Base-by-base conservation (phyloP, 345 rosid species). In the Combretum micranthum region DNA sequence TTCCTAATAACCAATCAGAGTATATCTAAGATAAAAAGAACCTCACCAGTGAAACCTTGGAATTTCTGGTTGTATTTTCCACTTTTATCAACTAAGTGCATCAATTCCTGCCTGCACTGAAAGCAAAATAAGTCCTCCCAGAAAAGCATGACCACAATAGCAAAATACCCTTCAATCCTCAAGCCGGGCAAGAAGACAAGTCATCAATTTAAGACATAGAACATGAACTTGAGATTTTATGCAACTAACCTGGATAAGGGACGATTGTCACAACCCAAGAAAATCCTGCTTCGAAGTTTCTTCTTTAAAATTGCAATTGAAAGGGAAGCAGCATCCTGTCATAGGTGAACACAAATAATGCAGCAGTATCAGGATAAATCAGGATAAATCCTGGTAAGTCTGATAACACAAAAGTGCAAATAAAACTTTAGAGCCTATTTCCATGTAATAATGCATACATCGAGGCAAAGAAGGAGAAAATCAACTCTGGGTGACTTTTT, bases 261-360 rank as follows among this genome's bases (percentile, higher is more conserved):
- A 73, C 85, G 88, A 68, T 93, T 87, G 70, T 93, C 99, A 64
- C 99, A 89, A 44, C 99, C 99, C 79, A 89, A 76, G 77, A 89
- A 85, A 66, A 87, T 82, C 43, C 65, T 78, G 59, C 85, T 83
- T 47, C 73, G 70, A 19, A 77, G 48, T 55, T 83, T 85, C 77
- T 85, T 89, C 77, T 87, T 85, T 81, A 93, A 68, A 71, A 93
- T 82, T 42, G 88, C 75, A 69, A 89, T 62, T 1, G 84, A 77
- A 13, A 89, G 80, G n/a, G 96, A 85, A 45, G 99, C 97, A 53
- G 99, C 97, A 75, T 89, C 99, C 97, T 93, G 71, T 57, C 23
- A 56, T 20, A 53, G 10, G 39, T 4, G 39, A 7, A 32, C 9
- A 2, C 26, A 7, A 32, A 32, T 9, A 32, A 32, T 32, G 39